A percentile compares a stretch with the other conserved stretches of the same genome.
phyloP scores from a whole-genome alignment of 208 protist species.

The Leishmania aethiopica region DNA sequence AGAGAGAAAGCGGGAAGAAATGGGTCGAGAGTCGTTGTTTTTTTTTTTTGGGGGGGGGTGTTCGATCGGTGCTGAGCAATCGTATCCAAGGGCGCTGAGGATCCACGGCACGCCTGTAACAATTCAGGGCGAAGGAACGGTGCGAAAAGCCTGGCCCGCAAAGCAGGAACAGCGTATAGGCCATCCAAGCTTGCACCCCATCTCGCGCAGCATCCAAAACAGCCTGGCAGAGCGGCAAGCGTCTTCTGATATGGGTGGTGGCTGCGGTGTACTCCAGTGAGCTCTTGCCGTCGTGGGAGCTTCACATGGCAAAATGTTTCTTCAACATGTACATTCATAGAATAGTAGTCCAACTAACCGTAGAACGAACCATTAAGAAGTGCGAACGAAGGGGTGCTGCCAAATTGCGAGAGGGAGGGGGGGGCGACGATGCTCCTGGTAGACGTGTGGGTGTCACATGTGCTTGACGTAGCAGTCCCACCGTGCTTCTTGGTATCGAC shows the following conservation, averaged over 20 bases:
- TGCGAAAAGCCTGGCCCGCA: background rate
- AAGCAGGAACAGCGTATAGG: background rate
- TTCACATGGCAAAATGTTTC: background rate
- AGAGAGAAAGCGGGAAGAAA: background rate
- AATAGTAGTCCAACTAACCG: background rate
- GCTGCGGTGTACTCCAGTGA: background rate
- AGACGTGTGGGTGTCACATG: background rate
- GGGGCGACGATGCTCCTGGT: constrained; percentile 4
- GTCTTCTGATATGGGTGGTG: background rate
- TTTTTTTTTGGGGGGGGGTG: background rate
- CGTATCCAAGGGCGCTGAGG: too few species aligned
- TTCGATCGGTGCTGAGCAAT: background rate
- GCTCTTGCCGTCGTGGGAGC: too few species aligned
- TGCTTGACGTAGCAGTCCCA: background rate
- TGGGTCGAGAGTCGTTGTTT: background rate
- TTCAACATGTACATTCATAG: constrained; percentile 1
- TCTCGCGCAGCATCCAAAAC: background rate
- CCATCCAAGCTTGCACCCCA: background rate
- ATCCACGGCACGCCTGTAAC: background rate
- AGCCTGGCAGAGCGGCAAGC: background rate
- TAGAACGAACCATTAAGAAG: background rate
- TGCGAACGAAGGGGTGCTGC: background rate
- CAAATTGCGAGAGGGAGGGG: background rate
- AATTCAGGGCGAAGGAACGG: background rate
- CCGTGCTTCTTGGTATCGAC: too few species aligned